Base-by-base conservation (phyloP, 192 early-diverging fungal genomes). In the Coemansia sp. region DNA sequence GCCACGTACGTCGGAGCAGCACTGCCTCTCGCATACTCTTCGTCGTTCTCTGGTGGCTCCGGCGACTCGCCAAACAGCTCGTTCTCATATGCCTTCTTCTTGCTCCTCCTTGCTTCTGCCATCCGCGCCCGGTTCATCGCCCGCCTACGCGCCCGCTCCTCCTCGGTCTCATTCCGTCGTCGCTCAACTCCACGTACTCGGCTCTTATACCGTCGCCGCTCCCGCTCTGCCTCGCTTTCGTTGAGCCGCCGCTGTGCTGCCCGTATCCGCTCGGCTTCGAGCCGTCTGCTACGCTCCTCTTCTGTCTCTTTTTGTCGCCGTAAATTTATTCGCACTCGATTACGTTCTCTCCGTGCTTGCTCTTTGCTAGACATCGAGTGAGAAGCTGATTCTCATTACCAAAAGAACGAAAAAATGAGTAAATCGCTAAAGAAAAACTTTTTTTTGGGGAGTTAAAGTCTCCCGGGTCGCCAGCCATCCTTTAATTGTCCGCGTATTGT, bases 61-160 rank as follows among this genome's bases (percentile, higher is more conserved):
- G 23, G 46, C 23, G 15, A 12, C 26, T 31, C 23, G n/a, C 31
- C 46, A 34, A 34, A 34, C 32, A 34, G 32, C 32, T 34, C 32
- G 10, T 6, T 6, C 32, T 34, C 32, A 34, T 34, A 34, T 1
- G 6, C 10, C 32, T 51, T 21, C 17, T 40, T 53, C 38, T 37
- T 23, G 32, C 15, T 28, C 18, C 40, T 9, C 52, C 51, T 1
- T 58, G 44, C 0, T 51, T 52, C 38, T 54, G 71, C 71, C 71
- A 74, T 74, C 17, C 65, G 51, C 2, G 58, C 5, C 11, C 71
- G 44, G 39, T 74, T 74, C 9, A 23, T 18, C 6, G 67, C 71
- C 11, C 47, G 32, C 2, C 71, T 37, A 2, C 40, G 34, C 1
- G 11, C 40, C 7, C 56, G 60, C 43, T 74, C 71, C 17, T 68